phyloP scores from a whole-genome alignment of 2,329 filamentous ascomycete species.

The Diplodia seriata region DNA sequence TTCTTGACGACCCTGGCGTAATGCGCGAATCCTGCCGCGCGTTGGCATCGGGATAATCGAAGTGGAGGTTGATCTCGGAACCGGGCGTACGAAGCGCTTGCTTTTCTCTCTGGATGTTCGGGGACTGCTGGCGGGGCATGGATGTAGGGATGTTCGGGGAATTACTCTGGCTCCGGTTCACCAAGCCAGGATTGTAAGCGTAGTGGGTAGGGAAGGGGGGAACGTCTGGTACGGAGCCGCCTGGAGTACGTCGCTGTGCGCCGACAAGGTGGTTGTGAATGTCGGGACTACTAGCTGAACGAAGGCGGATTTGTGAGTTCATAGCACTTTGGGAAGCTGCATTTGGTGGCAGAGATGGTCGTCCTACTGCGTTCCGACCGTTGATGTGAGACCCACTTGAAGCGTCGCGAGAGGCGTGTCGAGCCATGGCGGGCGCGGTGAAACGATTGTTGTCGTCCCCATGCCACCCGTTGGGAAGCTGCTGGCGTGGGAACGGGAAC shows the following conservation, averaged over 20 bases:
- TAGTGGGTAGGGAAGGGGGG: slow-evolving; percentile 64
- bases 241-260: slow-evolving; percentile 60
- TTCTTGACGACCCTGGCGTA: slow-evolving; percentile 39
- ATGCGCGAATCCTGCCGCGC: slow-evolving; percentile 43
- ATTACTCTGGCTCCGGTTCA: slow-evolving; percentile 80
- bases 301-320: slow-evolving; percentile 72
- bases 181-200: slow-evolving; percentile 63
- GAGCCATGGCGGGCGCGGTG: slow-evolving; percentile 85
- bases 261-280: slow-evolving; percentile 74
- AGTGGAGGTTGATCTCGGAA: slow-evolving; percentile 39
- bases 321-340: slow-evolving; percentile 56
- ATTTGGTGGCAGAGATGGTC: slow-evolving; percentile 79
- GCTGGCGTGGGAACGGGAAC: slow-evolving; percentile 80
- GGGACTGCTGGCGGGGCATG: slow-evolving; percentile 74
- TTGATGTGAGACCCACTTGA: slow-evolving; percentile 68
- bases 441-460: slow-evolving; percentile 79
- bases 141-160: slow-evolving; percentile 72
- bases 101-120: slow-evolving; percentile 67
- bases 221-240: slow-evolving; percentile 52
- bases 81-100: slow-evolving; percentile 30
- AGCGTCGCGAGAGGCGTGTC: slow-evolving; percentile 79
- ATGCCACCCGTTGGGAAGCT: slow-evolving; percentile 70
- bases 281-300: slow-evolving; percentile 94
- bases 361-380: slow-evolving; percentile 68
- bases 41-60: slow-evolving; percentile 49